Evolutionary conservation across 805 yeast species (phyloP), one percentile per base, ranked within the genome.

Genomic region (Cyberlindnera petersonii): DNA sequence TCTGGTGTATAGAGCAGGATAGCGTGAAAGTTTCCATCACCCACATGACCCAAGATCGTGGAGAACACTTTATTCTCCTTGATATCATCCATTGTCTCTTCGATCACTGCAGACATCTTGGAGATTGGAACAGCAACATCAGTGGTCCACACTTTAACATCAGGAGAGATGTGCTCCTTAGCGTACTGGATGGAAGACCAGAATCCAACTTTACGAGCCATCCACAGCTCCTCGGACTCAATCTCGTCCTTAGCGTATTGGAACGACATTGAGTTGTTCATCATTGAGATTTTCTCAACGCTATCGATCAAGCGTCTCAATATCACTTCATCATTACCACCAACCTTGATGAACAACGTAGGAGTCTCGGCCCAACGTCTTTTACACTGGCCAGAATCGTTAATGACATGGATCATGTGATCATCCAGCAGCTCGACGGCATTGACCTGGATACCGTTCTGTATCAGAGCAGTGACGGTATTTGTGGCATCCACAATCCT

Each of bases 61-160:
- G 75, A 75, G 34, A 69, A 53, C 18, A 81, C 54, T 1, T 75
- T 75, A 20, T 75, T 70, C 4, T 59, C 52, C 39, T 69, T 71
- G 46, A 84, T 67, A 38, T 77, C 86, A 9, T 63, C 61, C 59
- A 82, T 74, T 6, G 86, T 75, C 28, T 71, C 77, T 30, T 73
- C 71, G 27, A 84, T 77, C 35, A 82, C 69, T 14, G 65, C 63
- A 5, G 89, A 77, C 35, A 84, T 65, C 36, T 66, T 65, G 0
- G 88, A 81, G 32, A 84, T 70, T 3, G 93, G 93, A 6, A 84
- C 91, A 10, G 88, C 87, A 6, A 83, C 85, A 59, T 84, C 91
- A 1, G 93, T 84, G 20, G 88, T 80, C 76, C 86, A 77, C 22
- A 74, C 59, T 49, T 70, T 74, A n/a, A 80, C 75, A 18, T 61